phyloP scores from a whole-genome alignment of 768 basidiomycete species.

The Boletus fagicola region DNA sequence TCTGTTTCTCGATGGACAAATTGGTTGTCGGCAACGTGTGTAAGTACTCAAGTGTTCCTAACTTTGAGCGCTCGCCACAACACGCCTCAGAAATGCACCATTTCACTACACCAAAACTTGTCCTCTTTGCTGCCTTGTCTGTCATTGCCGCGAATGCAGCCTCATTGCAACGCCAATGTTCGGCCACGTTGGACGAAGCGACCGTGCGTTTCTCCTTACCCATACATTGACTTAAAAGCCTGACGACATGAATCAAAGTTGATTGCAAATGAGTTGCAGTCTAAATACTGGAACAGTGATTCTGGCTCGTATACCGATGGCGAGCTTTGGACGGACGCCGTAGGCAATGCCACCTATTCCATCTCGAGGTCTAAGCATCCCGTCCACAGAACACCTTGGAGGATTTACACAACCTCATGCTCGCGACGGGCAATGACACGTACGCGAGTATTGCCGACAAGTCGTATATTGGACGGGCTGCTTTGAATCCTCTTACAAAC shows the following conservation, averaged over 20 bases:
- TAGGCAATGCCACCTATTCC: conserved; percentile 22
- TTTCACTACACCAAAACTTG: neutral
- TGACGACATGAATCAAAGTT: conserved; percentile 12
- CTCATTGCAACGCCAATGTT: conserved; percentile 7
- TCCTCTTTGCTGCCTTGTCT: neutral
- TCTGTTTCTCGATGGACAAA: neutral
- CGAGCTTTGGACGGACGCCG: conserved; percentile 56
- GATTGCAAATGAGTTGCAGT: conserved; percentile 29
- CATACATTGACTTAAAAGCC: neutral
- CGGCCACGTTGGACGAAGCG: conserved; percentile 6
- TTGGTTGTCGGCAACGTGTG: neutral
- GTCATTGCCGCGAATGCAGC: neutral
- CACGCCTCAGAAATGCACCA: conserved; percentile 1
- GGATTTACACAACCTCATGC: conserved; percentile 59
- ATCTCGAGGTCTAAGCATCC: neutral
- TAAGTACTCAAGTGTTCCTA: neutral
- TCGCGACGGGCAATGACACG: conserved; percentile 43
- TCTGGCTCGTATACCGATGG: conserved; percentile 49
- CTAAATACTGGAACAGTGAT: conserved; percentile 39
- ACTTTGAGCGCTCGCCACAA: neutral
- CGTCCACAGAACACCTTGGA: conserved; percentile 51
- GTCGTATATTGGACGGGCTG: conserved; percentile 46
- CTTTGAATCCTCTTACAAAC: conserved; percentile 38
- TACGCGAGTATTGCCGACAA: conserved; percentile 40
- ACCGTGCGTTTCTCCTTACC: conserved; percentile 5